Percentiles rank a stretch among this genome's conserved stretches.
phyloP scores from a whole-genome alignment of 2,329 filamentous ascomycete genomes.

The Aspergillus novofumigatus region DNA sequence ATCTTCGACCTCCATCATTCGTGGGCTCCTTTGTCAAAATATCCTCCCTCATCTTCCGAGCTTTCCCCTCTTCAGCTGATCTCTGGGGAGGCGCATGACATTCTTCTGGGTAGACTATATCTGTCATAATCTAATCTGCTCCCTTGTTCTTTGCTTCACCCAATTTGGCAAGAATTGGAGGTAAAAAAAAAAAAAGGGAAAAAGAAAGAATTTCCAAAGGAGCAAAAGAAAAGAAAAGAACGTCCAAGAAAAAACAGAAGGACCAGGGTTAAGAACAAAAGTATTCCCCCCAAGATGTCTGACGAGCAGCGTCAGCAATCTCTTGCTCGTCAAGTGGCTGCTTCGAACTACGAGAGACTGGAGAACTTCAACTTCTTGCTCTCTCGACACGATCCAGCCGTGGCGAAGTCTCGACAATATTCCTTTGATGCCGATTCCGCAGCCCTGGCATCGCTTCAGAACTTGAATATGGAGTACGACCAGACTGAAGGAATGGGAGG shows the following conservation, averaged over 20 bases:
- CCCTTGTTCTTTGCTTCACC: conserved; percentile 10
- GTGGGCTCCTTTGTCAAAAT: conserved; percentile 8
- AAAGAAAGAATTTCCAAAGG: conserved; percentile 9
- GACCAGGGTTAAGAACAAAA: neutral
- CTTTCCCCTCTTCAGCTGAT: conserved; percentile 16
- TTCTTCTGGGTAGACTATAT: conserved; percentile 7
- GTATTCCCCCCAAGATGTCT: conserved; percentile 26
- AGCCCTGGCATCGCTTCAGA: conserved; percentile 28
- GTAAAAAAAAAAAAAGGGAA: conserved; percentile 4
- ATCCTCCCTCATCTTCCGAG: conserved; percentile 3
- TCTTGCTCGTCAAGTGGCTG: conserved; percentile 20
- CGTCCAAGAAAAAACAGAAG: neutral
- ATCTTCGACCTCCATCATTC: conserved; percentile 11
- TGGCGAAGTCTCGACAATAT: conserved; percentile 32
- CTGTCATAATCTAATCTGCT: conserved; percentile 15
- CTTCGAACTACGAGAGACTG: conserved; percentile 29
- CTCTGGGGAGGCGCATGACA: conserved; percentile 12
- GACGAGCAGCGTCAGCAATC: conserved; percentile 23
- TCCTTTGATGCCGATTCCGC: conserved; percentile 35
- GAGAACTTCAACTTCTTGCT: conserved; percentile 37
- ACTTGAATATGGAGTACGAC: conserved; percentile 37
- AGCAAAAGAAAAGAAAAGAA: conserved; percentile 11
- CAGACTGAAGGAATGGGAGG: conserved; percentile 40
- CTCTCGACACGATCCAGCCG: conserved; percentile 30
- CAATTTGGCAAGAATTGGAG: conserved; percentile 5